A percentile compares a stretch with the other conserved stretches of the same genome.
Conservation (phyloP, 2,329 filamentous ascomycete genomes). For the Hawksworthiomyces lignivorus region DNA sequence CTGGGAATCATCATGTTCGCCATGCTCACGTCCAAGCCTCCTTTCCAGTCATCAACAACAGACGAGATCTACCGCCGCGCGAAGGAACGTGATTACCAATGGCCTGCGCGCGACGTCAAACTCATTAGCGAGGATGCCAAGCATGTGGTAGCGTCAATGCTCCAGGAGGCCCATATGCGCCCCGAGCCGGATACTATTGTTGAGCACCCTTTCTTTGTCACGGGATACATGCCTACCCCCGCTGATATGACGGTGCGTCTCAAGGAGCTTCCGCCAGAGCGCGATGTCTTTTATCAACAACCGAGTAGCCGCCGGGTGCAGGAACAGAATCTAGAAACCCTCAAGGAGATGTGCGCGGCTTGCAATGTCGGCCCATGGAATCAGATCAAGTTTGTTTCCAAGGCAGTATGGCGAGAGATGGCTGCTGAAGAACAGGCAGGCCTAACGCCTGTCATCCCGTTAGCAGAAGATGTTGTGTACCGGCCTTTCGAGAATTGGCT, state of each 20-base stretch:
- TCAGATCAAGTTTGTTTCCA: slow-evolving; percentile 37
- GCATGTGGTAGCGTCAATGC: slow-evolving; percentile 67
- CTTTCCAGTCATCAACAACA: slow-evolving; percentile 86
- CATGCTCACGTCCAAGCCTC: slow-evolving; percentile 91
- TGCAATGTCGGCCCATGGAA: slow-evolving; percentile 53
- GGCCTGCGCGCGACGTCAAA: slow-evolving; percentile 62
- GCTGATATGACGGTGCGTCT: slow-evolving; percentile 52
- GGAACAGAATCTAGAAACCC: slow-evolving; percentile 40
- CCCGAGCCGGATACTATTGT: slow-evolving; percentile 73
- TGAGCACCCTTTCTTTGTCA: slow-evolving; percentile 70
- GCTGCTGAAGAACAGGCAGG: slow-evolving; percentile 61
- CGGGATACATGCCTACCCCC: slow-evolving; percentile 61
- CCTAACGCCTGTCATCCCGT: slow-evolving; percentile 54
- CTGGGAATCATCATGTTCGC: slow-evolving; percentile 98
- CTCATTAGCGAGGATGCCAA: slow-evolving; percentile 69
- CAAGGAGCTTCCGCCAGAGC: slow-evolving; percentile 49
- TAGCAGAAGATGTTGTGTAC: slow-evolving; percentile 56
- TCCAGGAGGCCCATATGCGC: slow-evolving; percentile 66
- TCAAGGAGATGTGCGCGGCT: slow-evolving; percentile 49
- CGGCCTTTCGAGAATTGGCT: slow-evolving; percentile 55
- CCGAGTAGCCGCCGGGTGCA: slow-evolving; percentile 38
- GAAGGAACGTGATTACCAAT: slow-evolving; percentile 67
- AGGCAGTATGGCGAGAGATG: slow-evolving; percentile 58
- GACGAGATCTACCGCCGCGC: slow-evolving; percentile 76
- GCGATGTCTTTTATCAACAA: slow-evolving; percentile 48